Base-by-base conservation (phyloP, 1,139 yeast genomes). In the Zygosaccharomyces pseudobailii region DNA sequence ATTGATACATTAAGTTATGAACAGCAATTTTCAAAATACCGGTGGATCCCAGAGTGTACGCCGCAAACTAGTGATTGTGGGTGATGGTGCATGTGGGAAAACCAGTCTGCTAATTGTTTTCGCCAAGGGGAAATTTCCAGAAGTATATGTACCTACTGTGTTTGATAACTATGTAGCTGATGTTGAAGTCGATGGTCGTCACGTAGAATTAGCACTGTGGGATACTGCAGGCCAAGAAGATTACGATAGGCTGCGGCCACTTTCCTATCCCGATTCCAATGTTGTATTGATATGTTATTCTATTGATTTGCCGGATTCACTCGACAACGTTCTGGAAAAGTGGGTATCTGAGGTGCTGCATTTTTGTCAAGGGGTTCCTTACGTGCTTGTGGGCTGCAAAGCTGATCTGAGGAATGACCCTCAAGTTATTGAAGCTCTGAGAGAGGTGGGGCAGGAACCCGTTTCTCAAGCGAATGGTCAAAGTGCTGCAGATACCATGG, bases 141-240 rank as follows among this genome's bases (percentile, higher is more conserved):
- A 88, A 66, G 92, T 87, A 50, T 89, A 89, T 67, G 96, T 88
- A 42, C 97, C 97, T 59, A 89, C 97, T 23, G 96, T 89, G 51
- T 89, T 89, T 65, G 97, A 89, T 69, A 88, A 88, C 74, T 88
- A 89, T 70, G 95, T 87, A 59, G 92, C 96, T 40, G 95, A 87
- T 66, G 96, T 89, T 48, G 95, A 86, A 68, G 95, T 89, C 53
- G 90, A 89, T 63, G 96, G 96, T 47, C 84, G 95, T 75, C 87
- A 87, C 70, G 96, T 88, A 50, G 95, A 87, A 69, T 78, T 89
- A 71, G 96, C 96, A 21, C 77, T 89, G 56, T 89, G 97, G 96
- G 97, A 89, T 87, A 89, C 97, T 61, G 97, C 97, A 48, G 97
- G 97, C 55, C 97, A 89, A 78, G 96, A 89, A 75, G 97, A 89